Base-by-base conservation (phyloP, 768 basidiomycete species). In the Mycena galopus region DNA sequence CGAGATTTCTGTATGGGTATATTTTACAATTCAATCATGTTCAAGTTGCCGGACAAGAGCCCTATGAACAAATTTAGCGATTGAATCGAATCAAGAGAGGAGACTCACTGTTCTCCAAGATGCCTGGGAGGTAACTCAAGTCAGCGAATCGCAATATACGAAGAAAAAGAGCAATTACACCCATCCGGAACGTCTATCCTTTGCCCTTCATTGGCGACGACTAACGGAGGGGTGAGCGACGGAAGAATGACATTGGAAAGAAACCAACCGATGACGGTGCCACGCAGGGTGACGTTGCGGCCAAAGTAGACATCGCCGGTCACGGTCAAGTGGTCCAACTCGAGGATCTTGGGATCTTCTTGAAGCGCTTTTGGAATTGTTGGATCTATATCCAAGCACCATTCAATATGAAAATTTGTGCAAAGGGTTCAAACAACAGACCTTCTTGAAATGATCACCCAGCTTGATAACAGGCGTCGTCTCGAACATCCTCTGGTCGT, bases 371-470 rank as follows among this genome's bases (percentile, higher is more conserved):
- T 85, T 96, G 94, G 88, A 97, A 97, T 80, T 95, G 89, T 77
- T 90, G 90, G 72, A 95, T 93, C 92, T 92, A 62, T 92, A 62
- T 32, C 25, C 25, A 39, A 53, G 44, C 14, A 59, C 50, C 50
- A 17, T 50, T 30, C 44, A n/a, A 64, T 16, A 33, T 30, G 71
- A 44, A 12, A 14, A 44, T 12, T 5, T 21, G 30, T n/a, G 50
- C 27, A 30, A 53, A 39, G 29, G 19, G 55, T 32, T 19, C 68
- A 21, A 11, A 35, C 35, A 35, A 23, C 81, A 57, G 66, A 94
- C 94, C 90, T 95, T 97, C 89, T 97, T 98, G 91, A 99, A 98
- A 81, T 94, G 94, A 82, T 96, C 95, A 55, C 96, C 96, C 59
- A 98, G 90, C 86, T 98, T 98, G 88, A 98, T 94, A 59, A 97